Base-by-base conservation (phyloP, 1,284 basidiomycete genomes). In the Cryptococcus hybrid region DNA sequence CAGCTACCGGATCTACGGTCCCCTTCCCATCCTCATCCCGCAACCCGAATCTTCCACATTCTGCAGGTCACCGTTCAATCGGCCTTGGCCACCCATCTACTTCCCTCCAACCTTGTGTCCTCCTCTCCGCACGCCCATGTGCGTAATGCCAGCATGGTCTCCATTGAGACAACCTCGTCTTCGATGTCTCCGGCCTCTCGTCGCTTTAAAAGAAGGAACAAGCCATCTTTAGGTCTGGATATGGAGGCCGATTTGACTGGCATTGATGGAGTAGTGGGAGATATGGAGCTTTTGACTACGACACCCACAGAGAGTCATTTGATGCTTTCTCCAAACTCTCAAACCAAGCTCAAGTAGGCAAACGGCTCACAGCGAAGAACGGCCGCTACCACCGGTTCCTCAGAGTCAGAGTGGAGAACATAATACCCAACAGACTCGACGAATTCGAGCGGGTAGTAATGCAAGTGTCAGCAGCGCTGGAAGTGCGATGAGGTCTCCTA, bases 181-280 rank as follows among this genome's bases (percentile, higher is more conserved):
- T 52, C 55, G 11, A 53, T 56, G 2, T 51, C 61, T 5, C 52
- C 52, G 15, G 57, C 56, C 39, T 47, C 54, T 13, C 55, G 51
- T 11, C 12, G 39, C 3, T 47, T 47, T 49, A 57, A 52, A 44
- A 50, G 52, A 42, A 39, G 52, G 7, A 44, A 47, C 42, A n/a
- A 56, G 39, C 62, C 62, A 37, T 63, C 64, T 7, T 49, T 70
- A 30, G 68, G 68, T 0, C 54, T 71, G 40, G 69, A 70, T 52
- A 66, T 65, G 57, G 66, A 71, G 40, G 61, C 62, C 34, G 66
- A 65, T 54, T 47, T 69, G 12, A 56, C 57, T 3, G 65, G 67
- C 2, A 55, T 70, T 35, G 66, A 70, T 12, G 68, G 66, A 12
- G 61, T 63, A 5, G 53, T 56, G 11, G 63, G 59, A 7, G 54